Evolutionary conservation across 257 asterid genomes (phyloP).

Genomic region (Nicotiana obtusifolia): DNA sequence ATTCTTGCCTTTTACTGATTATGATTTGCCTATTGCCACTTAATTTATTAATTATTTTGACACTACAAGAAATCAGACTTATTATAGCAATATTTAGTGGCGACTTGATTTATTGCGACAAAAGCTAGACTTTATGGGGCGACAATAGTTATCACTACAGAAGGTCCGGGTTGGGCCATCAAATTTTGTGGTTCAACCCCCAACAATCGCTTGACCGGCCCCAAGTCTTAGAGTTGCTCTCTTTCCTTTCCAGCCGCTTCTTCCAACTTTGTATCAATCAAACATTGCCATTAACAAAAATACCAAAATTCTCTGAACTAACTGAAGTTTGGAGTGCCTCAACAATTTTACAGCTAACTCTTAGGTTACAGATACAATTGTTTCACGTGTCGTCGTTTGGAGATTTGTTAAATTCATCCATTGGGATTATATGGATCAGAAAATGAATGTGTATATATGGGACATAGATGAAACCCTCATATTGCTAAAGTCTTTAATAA

Average conservation of each 20-base stretch:
- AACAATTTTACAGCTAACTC: background rate
- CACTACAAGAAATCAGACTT: no score
- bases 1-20: no score
- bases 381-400: background rate
- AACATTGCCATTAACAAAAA: background rate
- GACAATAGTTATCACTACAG: no score
- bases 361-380: background rate
- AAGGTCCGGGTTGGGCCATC: background rate
- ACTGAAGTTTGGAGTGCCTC: background rate
- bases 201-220: background rate
- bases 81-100: no score
- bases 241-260: background rate
- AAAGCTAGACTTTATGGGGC: no score
- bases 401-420: background rate
- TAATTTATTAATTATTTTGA: no score
- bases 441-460: constrained; percentile 78
- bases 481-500: constrained; percentile 68
- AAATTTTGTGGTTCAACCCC: background rate
- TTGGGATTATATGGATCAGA: constrained; percentile 35
- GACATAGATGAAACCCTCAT: constrained; percentile 99
- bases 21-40: no score
- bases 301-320: background rate
- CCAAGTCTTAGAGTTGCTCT: background rate
- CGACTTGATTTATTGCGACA: no score
- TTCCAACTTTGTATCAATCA: background rate